Base-by-base conservation (phyloP, 2,329 filamentous ascomycete genomes). In the Ciborinia camelliae region DNA sequence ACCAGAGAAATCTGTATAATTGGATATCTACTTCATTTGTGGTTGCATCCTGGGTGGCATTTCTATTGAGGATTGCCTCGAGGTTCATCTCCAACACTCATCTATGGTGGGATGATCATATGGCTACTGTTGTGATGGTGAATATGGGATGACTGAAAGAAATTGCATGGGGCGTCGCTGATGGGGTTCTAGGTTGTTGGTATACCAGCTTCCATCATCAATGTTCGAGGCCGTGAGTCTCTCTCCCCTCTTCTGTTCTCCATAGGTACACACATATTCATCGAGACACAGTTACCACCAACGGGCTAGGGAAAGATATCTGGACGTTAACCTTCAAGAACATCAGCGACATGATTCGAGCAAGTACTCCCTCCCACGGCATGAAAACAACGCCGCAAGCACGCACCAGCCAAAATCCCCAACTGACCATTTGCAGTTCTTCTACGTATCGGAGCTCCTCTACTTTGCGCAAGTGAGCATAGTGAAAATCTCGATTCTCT, bases 231-330 rank as follows among this genome's bases (percentile, higher is more conserved):
- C 39, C 61, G 61, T 63, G n/a, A 57, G 61, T 57, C 32, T 18
- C 30, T 18, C n/a, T 20, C n/a, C 12, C 18, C 9, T 26, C 23
- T 37, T 37, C n/a, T 15, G 6, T 10, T 5, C 8, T 26, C 12
- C 23, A n/a, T 9, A 7, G 26, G 18, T n/a, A 7, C 43, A 8
- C 39, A 30, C 7, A 18, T 63, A 48, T 51, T 63, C 15, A 63
- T 30, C 7, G 30, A 48, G 15, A 37, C 26, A 30, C 37, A 71
- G 67, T 69, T 37, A 50, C 50, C 12, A 20, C 50, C 32, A 47
- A 55, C 59, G 66, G 68, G 15, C 54, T 69, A 1, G 65, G 66
- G 6, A 68, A 67, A 57, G 66, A 69, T 52, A 67, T 69, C n/a
- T 69, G 65, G 68, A 55, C 66, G 18, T 41, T 69, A 15, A 43